phyloP scores from a whole-genome alignment of 2,329 filamentous ascomycete species.

The Trichophyton simii region DNA sequence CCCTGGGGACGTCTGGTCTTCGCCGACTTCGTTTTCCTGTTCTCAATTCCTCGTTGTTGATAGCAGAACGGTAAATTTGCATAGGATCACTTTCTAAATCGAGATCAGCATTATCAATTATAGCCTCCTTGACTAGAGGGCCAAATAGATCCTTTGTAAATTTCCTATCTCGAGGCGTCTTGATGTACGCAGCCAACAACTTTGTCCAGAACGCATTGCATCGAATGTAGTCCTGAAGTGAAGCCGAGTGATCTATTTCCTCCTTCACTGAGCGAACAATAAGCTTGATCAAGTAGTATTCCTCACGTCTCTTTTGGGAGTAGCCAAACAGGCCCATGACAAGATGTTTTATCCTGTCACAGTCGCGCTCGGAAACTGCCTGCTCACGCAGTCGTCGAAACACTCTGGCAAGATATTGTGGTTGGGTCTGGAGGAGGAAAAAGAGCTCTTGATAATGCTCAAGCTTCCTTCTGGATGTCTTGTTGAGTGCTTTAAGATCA shows the following conservation, averaged over 20 bases:
- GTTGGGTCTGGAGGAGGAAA: slow-evolving; percentile 92
- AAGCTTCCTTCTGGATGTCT: slow-evolving; percentile 86
- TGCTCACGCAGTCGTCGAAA: slow-evolving; percentile 75
- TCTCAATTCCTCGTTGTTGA: slow-evolving; percentile 93
- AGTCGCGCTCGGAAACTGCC: slow-evolving; percentile 78
- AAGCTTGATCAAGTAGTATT: slow-evolving; percentile 89
- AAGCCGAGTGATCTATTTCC: slow-evolving; percentile 61
- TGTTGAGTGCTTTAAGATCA: slow-evolving; percentile 94
- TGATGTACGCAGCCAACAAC: slow-evolving; percentile 72
- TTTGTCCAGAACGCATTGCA: slow-evolving; percentile 91
- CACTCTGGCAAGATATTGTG: slow-evolving; percentile 79
- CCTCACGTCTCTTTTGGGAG: slow-evolving; percentile 89
- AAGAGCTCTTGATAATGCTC: slow-evolving; percentile 97
- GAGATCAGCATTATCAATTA: slow-evolving; percentile 79
- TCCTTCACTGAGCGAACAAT: slow-evolving; percentile 72
- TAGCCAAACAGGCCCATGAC: slow-evolving; percentile 97
- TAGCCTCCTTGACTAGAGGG: slow-evolving; percentile 74
- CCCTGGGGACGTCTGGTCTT: slow-evolving; percentile 71
- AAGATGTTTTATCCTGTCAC: slow-evolving; percentile 79
- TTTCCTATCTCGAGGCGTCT: slow-evolving; percentile 82
- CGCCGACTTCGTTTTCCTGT: slow-evolving; percentile 75
- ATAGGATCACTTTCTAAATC: slow-evolving; percentile 95
- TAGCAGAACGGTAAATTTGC: slow-evolving; percentile 88
- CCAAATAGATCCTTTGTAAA: slow-evolving; percentile 80
- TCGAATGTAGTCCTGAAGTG: slow-evolving; percentile 72